Evolutionary conservation across 2,329 filamentous ascomycete genomes (phyloP).

Genomic region (Trichothecium sympodiale): DNA sequence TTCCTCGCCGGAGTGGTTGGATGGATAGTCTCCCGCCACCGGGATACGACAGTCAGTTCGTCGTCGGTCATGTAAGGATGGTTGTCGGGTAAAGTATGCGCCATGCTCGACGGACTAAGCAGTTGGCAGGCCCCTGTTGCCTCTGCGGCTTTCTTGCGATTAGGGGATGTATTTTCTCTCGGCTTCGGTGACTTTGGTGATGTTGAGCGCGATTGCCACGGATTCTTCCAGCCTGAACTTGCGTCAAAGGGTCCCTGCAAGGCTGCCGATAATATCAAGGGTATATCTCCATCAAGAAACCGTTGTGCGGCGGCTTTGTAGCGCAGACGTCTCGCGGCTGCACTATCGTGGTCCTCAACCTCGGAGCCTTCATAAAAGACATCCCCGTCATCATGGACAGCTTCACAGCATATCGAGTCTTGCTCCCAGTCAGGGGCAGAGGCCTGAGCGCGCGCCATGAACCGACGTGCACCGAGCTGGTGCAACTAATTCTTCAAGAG

Average conservation of each 20-base stretch:
- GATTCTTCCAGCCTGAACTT: constrained; percentile 38
- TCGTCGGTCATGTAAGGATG: too few relatives aligned
- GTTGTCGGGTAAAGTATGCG: too few relatives aligned
- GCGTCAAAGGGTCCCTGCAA: constrained; percentile 51
- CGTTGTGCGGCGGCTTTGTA: constrained; percentile 48
- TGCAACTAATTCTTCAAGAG: too few relatives aligned
- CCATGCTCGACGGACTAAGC: too few relatives aligned
- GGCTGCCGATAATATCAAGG: constrained; percentile 47
- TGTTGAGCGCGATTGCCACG: constrained; percentile 29
- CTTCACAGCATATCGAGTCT: constrained; percentile 34
- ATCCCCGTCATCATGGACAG: constrained; percentile 28
- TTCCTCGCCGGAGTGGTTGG: too few relatives aligned
- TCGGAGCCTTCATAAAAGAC: constrained; percentile 47
- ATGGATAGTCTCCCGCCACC: too few relatives aligned
- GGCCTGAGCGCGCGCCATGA: constrained; percentile 2
- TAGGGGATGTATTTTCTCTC: background rate
- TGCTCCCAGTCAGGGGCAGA: constrained; percentile 13
- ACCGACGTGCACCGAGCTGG: too few relatives aligned
- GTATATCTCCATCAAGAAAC: constrained; percentile 44
- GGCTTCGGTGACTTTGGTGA: background rate
- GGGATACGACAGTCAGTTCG: too few relatives aligned
- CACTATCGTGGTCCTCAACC: constrained; percentile 37
- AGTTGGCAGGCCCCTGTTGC: background rate
- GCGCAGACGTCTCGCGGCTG: constrained; percentile 34
- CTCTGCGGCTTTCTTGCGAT: background rate